Conservation (phyloP, 2,329 filamentous ascomycete species). For the Fusarium sp. region DNA sequence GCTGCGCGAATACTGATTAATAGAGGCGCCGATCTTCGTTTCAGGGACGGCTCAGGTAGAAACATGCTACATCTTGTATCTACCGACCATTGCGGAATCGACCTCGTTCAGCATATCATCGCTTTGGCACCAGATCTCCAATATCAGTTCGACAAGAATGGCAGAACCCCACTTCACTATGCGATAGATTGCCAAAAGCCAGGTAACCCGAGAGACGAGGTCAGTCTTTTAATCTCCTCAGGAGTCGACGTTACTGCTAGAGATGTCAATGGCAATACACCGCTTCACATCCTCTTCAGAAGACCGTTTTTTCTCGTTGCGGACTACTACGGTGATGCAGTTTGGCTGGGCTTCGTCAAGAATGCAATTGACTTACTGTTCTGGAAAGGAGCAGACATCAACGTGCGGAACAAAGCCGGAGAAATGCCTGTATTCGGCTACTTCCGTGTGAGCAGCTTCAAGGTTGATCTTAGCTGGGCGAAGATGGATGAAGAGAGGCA, state of each 20-base stretch:
- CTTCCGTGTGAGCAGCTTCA: background rate
- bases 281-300: background rate
- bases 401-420: fast-evolving
- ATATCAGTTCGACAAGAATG: fast-evolving
- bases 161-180: background rate
- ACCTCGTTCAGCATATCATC: background rate
- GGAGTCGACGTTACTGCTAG: fast-evolving
- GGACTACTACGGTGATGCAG: background rate
- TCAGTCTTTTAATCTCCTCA: fast-evolving
- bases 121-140: background rate
- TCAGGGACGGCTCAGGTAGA: background rate
- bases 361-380: background rate
- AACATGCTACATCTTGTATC: background rate
- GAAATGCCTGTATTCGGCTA: background rate
- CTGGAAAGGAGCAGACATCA: background rate
- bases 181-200: background rate
- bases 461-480: background rate
- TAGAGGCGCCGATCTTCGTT: background rate
- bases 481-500: background rate
- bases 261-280: background rate
- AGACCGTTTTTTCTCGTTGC: background rate
- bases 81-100: background rate
- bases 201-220: fast-evolving
- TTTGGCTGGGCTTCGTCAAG: background rate
- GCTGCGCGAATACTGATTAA: background rate